These are phyloP conservation scores for Acephala macrosclerotiorum DNA, from an alignment of 2,329 filamentous ascomycete genomes.

Conservation along the genomic window DNA sequence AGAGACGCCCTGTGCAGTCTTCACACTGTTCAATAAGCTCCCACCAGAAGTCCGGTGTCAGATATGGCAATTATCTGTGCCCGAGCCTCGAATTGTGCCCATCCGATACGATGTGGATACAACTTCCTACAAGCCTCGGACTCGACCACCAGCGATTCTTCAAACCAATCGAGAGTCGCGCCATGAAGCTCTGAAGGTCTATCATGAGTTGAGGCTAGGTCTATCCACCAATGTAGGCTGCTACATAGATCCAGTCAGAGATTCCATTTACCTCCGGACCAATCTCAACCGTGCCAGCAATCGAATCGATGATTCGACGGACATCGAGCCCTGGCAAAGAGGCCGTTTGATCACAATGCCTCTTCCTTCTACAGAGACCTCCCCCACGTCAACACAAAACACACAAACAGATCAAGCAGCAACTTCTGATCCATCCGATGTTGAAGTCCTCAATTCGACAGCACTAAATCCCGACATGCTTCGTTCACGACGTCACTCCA, in stretches of 20 bases:
- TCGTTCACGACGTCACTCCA: slow-evolving; percentile 3
- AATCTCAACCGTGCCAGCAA: not conserved
- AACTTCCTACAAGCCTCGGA: slow-evolving; percentile 12
- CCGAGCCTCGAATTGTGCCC: slow-evolving; percentile 13
- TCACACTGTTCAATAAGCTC: slow-evolving; percentile 9
- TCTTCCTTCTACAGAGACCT: not conserved
- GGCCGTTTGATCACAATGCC: not conserved
- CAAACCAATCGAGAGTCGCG: slow-evolving; percentile 7
- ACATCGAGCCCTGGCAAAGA: slow-evolving; percentile 7
- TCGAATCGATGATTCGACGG: not conserved
- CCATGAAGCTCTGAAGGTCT: slow-evolving; percentile 12
- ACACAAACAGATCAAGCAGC: not conserved
- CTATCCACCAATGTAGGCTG: slow-evolving; percentile 3
- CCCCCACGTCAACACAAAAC: not conserved
- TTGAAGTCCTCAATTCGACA: not conserved
- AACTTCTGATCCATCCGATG: not conserved
- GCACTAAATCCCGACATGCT: not conserved
- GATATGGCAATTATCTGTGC: slow-evolving; percentile 10
- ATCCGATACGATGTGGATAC: slow-evolving; percentile 11
- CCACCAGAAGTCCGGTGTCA: slow-evolving; percentile 16
- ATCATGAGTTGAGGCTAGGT: slow-evolving; percentile 14
- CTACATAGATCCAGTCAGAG: slow-evolving; percentile 14
- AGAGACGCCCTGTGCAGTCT: not conserved
- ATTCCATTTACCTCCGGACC: slow-evolving; percentile 14
- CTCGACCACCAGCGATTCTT: slow-evolving; percentile 3